Percentiles rank a stretch among this genome's conserved stretches.
These are phyloP conservation scores for Geotrichum australiense DNA, from an alignment of 1,139 yeast species.

Conservation along the genomic window DNA sequence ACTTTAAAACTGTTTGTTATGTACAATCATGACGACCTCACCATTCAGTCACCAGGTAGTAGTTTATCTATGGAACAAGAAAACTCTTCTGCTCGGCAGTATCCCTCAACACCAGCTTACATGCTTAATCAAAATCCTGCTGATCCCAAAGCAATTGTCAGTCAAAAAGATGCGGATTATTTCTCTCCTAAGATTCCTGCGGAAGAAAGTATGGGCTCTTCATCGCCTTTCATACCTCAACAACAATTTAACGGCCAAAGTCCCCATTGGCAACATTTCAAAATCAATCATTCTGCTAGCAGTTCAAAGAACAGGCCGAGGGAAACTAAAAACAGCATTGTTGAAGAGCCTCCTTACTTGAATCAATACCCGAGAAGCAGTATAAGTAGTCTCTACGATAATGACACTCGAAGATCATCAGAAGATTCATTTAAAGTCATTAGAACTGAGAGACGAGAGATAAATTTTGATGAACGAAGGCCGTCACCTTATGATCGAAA, in stretches of 20 bases:
- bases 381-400: constrained; percentile 11
- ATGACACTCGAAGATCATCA: constrained; percentile 15
- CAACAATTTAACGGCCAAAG: not conserved
- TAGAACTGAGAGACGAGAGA: constrained; percentile 58
- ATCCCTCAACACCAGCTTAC: constrained; percentile 30
- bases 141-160: constrained; percentile 9
- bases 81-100: constrained; percentile 17
- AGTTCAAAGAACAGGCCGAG: constrained; percentile 3
- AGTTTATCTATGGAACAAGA: constrained; percentile 19
- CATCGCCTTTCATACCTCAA: constrained; percentile 4
- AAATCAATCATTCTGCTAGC: constrained; percentile 5
- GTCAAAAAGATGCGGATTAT: constrained; percentile 13
- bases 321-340: constrained; percentile 2
- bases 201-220: constrained; percentile 7
- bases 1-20: constrained; percentile 27
- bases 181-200: constrained; percentile 13
- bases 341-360: constrained; percentile 5
- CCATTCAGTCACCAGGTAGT: constrained; percentile 21
- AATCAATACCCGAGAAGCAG: constrained; percentile 10
- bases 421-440: constrained; percentile 56
- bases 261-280: constrained; percentile 15
- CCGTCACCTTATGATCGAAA: constrained; percentile 57
- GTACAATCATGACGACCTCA: constrained; percentile 3
- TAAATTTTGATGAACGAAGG: constrained; percentile 75
- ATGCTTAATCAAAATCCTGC: constrained; percentile 22